A percentile compares a stretch with the other conserved stretches of the same genome.
These are phyloP conservation scores for Russula sp. DNA, from an alignment of 768 basidiomycete genomes.

Conservation along the genomic window DNA sequence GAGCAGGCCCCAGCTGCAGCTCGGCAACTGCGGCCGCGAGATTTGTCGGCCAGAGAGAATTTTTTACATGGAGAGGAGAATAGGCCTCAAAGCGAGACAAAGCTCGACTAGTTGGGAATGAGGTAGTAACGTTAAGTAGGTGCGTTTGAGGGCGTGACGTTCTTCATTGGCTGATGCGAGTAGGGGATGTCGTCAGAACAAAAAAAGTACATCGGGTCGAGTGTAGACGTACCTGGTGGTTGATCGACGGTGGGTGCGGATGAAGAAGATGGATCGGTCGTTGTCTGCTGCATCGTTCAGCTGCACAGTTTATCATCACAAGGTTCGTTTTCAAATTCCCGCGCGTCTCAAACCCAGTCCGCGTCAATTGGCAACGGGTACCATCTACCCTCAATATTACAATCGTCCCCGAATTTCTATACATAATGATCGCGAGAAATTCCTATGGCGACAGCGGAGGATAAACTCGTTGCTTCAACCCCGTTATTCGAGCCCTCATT, in stretches of 20 bases:
- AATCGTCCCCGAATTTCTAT: conserved; percentile 44
- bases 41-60: conserved; percentile 70
- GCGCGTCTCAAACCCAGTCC: neutral
- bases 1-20: conserved; percentile 37
- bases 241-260: conserved; percentile 34
- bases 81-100: conserved; percentile 68
- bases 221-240: conserved; percentile 25
- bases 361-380: too few species aligned
- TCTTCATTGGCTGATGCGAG: conserved; percentile 41
- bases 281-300: conserved; percentile 57
- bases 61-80: conserved; percentile 61
- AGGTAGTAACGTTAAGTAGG: conserved; percentile 66
- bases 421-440: conserved; percentile 66
- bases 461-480: conserved; percentile 94
- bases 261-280: conserved; percentile 40
- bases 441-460: conserved; percentile 99
- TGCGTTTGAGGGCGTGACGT: conserved; percentile 61
- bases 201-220: too few species aligned
- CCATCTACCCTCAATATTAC: too few species aligned
- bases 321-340: conserved; percentile 49
- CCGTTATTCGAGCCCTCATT: conserved; percentile 98
- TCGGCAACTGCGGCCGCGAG: conserved; percentile 60
- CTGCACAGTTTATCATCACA: conserved; percentile 73
- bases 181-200: neutral
- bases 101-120: conserved; percentile 75